Base-by-base conservation (phyloP, 2,329 filamentous ascomycete genomes). In the Pestalotiopsis sp. region DNA sequence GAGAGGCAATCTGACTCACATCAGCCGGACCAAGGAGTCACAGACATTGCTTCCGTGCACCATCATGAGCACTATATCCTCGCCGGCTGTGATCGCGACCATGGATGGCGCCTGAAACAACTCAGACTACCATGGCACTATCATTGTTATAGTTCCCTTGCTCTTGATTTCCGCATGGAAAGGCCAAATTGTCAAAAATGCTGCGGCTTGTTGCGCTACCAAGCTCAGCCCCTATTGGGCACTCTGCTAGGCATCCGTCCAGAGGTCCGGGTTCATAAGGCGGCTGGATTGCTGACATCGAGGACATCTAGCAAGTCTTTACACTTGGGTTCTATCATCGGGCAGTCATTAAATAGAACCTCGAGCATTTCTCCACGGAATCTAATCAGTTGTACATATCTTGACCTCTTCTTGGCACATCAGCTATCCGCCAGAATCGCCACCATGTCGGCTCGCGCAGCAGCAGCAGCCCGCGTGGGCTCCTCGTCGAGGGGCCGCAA, bases 171-270 rank as follows among this genome's bases (percentile, higher is more conserved):
- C 11, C 2, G 40, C 11, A 49, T 49, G 23, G 7, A 23, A 66
- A 23, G 57, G 23, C 49, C 45, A 31, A 38, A 13, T 14, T 25
- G n/a, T 17, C n/a, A n/a, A 25, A 17, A 40, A 41, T 65, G 38
- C 23, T 36, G 38, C 62, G 62, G 27, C 7, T 38, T 20, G 7
- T 52, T 27, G 17, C 38, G 27, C 62, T 41, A 40, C 62, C 61
- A 27, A 49, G 40, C 62, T 65, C 62, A 65, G 62, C 63, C 41
- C 49, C 23, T n/a, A 57, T 66, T 66, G 63, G 63, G 25, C 63
- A 13, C 31, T 13, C n/a, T 45, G 31, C 31, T 57, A 66, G 63
- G 63, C 63, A 66, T 38, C 63, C 63, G 52, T 57, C 63, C 6
- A 57, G 23, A 36, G 7, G 7, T 20, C 45, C 23, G 20, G 17